Percentiles rank a stretch among this genome's conserved stretches.
Evolutionary conservation across 208 protist genomes (phyloP).

Genomic region (Wallacemonas collosoma): DNA sequence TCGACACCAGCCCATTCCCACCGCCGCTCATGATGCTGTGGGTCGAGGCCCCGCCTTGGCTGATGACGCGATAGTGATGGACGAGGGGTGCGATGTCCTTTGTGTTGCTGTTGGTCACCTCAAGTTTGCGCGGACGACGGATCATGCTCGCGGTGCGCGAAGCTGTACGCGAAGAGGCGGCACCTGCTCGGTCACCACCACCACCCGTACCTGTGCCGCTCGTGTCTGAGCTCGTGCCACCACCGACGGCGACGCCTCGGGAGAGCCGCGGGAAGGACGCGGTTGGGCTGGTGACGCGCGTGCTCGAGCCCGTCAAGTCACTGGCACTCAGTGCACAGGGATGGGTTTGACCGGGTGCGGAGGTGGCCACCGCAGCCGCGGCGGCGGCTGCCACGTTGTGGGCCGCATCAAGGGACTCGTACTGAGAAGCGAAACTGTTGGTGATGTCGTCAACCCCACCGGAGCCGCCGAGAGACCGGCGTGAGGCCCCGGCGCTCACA

Average conservation of each 20-base stretch:
- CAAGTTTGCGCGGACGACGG: slow-evolving; percentile 33
- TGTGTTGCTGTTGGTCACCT: slow-evolving; percentile 37
- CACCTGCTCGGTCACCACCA: neutral
- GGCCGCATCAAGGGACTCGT: neutral
- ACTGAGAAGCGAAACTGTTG: neutral
- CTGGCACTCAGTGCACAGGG: neutral
- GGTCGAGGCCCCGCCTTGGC: slow-evolving; percentile 7
- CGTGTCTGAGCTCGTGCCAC: neutral
- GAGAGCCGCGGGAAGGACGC: neutral
- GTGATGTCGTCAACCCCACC: neutral
- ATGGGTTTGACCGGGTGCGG: neutral
- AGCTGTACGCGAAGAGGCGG: slow-evolving; percentile 14
- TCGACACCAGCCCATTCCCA: neutral
- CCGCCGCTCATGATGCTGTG: slow-evolving; percentile 6
- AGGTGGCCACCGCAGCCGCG: slow-evolving; percentile 2
- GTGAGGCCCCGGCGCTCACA: neutral
- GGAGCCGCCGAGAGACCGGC: neutral
- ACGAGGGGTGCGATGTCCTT: slow-evolving; percentile 31
- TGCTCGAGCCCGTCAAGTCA: slow-evolving; percentile 7
- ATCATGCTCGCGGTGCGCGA: slow-evolving; percentile 42
- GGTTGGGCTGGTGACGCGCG: slow-evolving; percentile 15
- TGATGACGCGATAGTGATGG: slow-evolving; percentile 13
- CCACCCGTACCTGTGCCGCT: neutral
- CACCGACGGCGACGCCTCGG: neutral
- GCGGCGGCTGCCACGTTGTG: neutral